Conservation (phyloP, 1,284 basidiomycete species). For the Tylopilus sp. region DNA sequence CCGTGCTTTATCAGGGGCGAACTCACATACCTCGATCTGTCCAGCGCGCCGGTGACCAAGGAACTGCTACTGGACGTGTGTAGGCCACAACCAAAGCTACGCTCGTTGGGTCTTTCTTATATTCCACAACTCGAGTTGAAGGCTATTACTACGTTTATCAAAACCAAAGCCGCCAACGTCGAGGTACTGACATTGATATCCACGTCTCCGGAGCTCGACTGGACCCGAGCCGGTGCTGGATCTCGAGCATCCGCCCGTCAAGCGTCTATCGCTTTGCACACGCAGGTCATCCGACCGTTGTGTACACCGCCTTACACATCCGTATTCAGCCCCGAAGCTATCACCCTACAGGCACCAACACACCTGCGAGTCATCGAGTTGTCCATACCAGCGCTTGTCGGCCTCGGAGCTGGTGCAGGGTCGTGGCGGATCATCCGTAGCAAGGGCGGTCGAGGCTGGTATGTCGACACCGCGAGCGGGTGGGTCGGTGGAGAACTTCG, state of each 20-base stretch:
- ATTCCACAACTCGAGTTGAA: conserved; percentile 73
- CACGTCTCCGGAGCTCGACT: conserved; percentile 75
- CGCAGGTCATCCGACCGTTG: conserved; percentile 72
- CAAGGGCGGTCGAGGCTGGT: conserved; percentile 95
- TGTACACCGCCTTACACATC: conserved; percentile 79
- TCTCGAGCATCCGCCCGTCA: conserved; percentile 48
- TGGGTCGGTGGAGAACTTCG: conserved; percentile 64
- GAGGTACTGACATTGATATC: conserved; percentile 85
- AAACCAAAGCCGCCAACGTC: conserved; percentile 68
- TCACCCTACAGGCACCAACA: conserved; percentile 57
- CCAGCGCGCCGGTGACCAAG: conserved; percentile 74
- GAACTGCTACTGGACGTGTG: conserved; percentile 59
- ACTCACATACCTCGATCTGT: conserved; percentile 88
- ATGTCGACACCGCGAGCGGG: conserved; percentile 84
- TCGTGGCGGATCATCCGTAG: conserved; percentile 87
- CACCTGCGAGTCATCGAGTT: conserved; percentile 88
- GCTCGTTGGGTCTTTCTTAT: conserved; percentile 87
- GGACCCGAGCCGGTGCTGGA: conserved; percentile 40
- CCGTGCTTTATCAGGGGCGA: conserved; percentile 80
- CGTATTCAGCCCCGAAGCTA: conserved; percentile 38
- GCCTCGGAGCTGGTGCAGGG: conserved; percentile 73
- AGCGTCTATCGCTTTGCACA: conserved; percentile 64
- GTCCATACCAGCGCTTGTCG: conserved; percentile 69
- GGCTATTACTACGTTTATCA: conserved; percentile 70
- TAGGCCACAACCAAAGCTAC: conserved; percentile 71